Evolutionary conservation across 2,329 filamentous ascomycete genomes (phyloP), one percentile per base, ranked within the genome.

Genomic region (Colletotrichum agaves): DNA sequence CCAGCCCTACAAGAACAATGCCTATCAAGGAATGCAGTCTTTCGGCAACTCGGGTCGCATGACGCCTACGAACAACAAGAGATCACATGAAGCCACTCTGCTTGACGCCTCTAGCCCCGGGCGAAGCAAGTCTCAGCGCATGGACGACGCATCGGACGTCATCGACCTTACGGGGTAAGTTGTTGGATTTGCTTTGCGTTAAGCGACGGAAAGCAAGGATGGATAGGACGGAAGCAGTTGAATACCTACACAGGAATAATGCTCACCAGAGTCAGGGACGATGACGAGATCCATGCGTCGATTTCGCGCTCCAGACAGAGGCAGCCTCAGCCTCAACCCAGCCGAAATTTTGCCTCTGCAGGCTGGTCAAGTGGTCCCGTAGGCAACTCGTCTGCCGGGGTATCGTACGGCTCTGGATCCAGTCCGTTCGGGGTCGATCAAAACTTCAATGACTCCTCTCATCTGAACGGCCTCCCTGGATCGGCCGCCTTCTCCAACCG

Each of bases 131-230:
- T 59, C 61, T 60, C 67, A 46, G 37, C 39, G 44, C 69, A 73
- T 17, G 15, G 46, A 19, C n/a, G 59, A 62, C 47, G 39, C 33
- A 19, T 39, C 61, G 27, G 74, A 77, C 19, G 61, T 81, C 39
- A 81, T 83, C 61, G 81, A 83, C 72, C 77, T 83, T 72, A 83
- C 80, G 69, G 80, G 79, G 77, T 80, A 77, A 66, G 75, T 68
- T 12, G 5, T 15, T 13, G 39, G 17, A n/a, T 13, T 5, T 10
- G 12, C 17, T 31, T 50, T 31, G 21, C 47, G 31, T 31, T 31
- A 50, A 12, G 13, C 13, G 21, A 5, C 21, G n/a, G 13, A 13
- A 15, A 5, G 11, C 19, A 27, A 33, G 19, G 27, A 52, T 15
- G 41, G 8, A 44, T 8, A 37, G 50, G 31, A 37, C n/a, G 33